Conservation (phyloP, 2,329 filamentous ascomycete species). For the Neonectria sp. region DNA sequence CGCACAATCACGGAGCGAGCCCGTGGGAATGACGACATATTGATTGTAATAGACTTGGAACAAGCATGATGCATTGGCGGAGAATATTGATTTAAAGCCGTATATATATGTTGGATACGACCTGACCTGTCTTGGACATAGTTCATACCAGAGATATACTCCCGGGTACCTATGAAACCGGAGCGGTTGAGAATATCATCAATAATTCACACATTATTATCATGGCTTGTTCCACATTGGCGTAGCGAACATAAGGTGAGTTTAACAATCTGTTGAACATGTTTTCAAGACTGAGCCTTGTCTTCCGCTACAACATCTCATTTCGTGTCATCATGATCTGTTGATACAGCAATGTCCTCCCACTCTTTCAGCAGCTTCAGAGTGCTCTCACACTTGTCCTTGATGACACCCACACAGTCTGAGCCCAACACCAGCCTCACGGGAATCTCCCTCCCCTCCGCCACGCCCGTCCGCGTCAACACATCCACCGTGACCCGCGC, state of each 20-base stretch:
- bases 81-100: slow-evolving; percentile 17
- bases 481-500: slow-evolving; percentile 67
- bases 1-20: slow-evolving; percentile 26
- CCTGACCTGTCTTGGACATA: neutral
- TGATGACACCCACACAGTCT: slow-evolving; percentile 60
- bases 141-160: neutral
- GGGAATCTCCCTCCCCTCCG: slow-evolving; percentile 64
- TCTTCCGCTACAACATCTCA: neutral
- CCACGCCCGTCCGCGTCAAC: slow-evolving; percentile 65
- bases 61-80: slow-evolving; percentile 37
- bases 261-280: neutral
- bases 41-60: slow-evolving; percentile 48
- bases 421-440: slow-evolving; percentile 66
- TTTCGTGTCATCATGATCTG: slow-evolving; percentile 36
- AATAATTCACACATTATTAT: neutral
- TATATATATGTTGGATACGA: slow-evolving; percentile 39
- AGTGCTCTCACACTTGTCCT: slow-evolving; percentile 60
- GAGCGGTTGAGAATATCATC: neutral
- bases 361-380: slow-evolving; percentile 64
- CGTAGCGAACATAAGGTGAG: no score
- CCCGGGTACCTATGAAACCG: neutral
- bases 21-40: slow-evolving; percentile 38
- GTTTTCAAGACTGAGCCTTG: neutral
- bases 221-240: neutral
- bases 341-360: slow-evolving; percentile 52